Conservation (phyloP, 1,284 basidiomycete species). For the Xerocomus alliaceus region DNA sequence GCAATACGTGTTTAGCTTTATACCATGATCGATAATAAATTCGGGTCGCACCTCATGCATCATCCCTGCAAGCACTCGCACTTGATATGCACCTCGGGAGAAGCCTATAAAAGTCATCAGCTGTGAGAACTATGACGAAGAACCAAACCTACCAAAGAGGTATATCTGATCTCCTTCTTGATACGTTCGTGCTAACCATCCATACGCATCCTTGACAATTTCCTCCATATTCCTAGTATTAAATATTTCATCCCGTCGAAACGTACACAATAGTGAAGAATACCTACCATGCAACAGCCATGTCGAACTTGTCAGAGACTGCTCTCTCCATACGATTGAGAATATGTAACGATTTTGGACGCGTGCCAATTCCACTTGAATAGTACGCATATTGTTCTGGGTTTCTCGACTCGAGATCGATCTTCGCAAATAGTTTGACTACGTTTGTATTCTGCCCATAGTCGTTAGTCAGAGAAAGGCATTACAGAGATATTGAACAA, state of each 20-base stretch:
- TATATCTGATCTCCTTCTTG: constrained; percentile 49
- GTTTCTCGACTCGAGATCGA: constrained; percentile 25
- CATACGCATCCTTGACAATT: constrained; percentile 45
- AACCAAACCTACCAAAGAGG: constrained; percentile 45
- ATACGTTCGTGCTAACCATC: constrained; percentile 49
- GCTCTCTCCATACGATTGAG: constrained; percentile 24
- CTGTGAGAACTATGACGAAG: not conserved
- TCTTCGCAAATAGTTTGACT: constrained; percentile 40
- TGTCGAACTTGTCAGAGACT: constrained; percentile 35
- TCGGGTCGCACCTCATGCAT: constrained; percentile 43
- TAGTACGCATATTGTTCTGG: constrained; percentile 43
- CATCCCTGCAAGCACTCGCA: constrained; percentile 50
- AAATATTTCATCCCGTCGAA: not conserved
- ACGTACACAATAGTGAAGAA: not conserved
- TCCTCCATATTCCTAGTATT: constrained; percentile 34
- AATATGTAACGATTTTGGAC: constrained; percentile 30
- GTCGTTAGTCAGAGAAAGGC: constrained; percentile 8
- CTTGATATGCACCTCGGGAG: constrained; percentile 56
- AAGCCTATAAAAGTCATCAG: constrained; percentile 42
- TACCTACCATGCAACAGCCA: constrained; percentile 36
- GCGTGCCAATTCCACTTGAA: constrained; percentile 48
- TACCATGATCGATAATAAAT: no score
- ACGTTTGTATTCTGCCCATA: constrained; percentile 45
- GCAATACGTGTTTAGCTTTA: not conserved
- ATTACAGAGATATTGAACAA: not conserved